A percentile compares a stretch with the other conserved stretches of the same genome.
These are phyloP conservation scores for Phyllosticta capitalensis DNA, from an alignment of 2,329 filamentous ascomycete species.

Conservation along the genomic window DNA sequence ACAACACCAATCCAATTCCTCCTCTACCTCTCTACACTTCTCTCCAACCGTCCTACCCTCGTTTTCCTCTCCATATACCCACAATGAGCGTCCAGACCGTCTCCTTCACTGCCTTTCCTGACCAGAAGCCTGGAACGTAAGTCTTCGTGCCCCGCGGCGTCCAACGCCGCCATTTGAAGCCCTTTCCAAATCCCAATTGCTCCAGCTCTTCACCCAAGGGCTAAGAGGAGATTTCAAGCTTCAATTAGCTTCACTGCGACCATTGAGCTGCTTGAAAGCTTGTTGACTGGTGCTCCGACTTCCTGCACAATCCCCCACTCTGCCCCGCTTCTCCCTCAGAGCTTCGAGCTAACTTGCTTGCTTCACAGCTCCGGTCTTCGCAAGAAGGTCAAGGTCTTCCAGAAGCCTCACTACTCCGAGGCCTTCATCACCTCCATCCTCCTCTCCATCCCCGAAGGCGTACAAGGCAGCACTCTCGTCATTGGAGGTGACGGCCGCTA, in stretches of 20 bases:
- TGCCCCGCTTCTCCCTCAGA: background rate
- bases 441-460: slow-evolving; percentile 92
- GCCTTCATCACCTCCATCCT: slow-evolving; percentile 91
- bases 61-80: background rate
- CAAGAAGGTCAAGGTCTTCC: slow-evolving; percentile 98
- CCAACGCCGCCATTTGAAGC: background rate
- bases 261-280: background rate
- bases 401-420: slow-evolving; percentile 91
- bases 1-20: background rate
- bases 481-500: slow-evolving; percentile 95
- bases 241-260: background rate
- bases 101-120: slow-evolving; percentile 73
- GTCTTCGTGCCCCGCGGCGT: slow-evolving; percentile 34
- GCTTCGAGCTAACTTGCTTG: background rate
- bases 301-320: background rate
- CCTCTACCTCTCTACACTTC: slow-evolving; percentile 2
- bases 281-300: background rate
- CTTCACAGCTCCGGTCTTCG: slow-evolving; percentile 77
- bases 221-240: background rate
- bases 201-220: background rate
- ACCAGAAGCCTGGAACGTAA: slow-evolving; percentile 99
- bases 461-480: slow-evolving; percentile 77
- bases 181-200: slow-evolving; percentile 15
- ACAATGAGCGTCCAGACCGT: slow-evolving; percentile 66
- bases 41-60: background rate